Evolutionary conservation across 331 rosid species (phyloP).

Genomic region (Malus hybrid): DNA sequence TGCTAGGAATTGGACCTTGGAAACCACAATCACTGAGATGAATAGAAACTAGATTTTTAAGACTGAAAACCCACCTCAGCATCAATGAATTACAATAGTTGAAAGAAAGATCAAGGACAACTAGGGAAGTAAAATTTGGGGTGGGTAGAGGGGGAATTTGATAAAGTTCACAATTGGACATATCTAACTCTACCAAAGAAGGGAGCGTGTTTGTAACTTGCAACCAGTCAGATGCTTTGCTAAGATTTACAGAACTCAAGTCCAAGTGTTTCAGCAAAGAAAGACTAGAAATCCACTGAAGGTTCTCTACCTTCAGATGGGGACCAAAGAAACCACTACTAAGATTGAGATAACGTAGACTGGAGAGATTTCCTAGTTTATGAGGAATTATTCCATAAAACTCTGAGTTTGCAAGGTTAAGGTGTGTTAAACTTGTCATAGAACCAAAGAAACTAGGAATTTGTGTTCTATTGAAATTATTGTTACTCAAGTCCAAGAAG

Average conservation of each 20-base stretch:
- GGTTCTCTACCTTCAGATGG: background rate
- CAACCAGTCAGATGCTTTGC: background rate
- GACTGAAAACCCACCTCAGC: background rate
- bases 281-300: conserved; percentile 20
- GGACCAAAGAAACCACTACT: fast-evolving
- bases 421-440: conserved; percentile 2
- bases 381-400: background rate
- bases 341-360: background rate
- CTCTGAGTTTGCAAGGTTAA: background rate
- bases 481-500: conserved; percentile 16
- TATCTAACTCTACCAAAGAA: conserved; percentile 3
- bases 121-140: background rate
- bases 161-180: background rate
- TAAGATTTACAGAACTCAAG: no score
- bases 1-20: background rate
- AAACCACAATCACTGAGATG: fast-evolving
- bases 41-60: background rate
- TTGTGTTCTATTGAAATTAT: background rate
- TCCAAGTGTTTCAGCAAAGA: background rate
- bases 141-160: background rate
- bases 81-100: fast-evolving
- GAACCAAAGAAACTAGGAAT: conserved; percentile 21
- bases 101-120: background rate
- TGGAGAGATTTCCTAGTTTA: conserved; percentile 9
- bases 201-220: conserved; percentile 21